Conservation (phyloP, 495 filamentous ascomycete species). For the Podospora tetraspora region DNA sequence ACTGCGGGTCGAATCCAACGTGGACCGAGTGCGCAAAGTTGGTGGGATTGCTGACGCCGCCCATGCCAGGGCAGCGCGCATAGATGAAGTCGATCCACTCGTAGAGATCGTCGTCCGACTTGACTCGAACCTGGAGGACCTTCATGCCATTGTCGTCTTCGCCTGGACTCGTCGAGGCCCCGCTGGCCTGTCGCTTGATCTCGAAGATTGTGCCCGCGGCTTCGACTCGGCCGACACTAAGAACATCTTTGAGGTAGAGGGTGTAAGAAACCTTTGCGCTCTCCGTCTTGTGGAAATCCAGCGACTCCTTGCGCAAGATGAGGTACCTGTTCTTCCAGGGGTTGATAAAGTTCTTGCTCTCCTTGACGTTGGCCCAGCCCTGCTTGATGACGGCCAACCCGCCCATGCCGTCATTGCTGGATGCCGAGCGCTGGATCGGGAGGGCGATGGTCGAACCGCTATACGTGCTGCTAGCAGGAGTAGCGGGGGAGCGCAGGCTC, state of each 20-base stretch:
- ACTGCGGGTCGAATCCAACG: slow-evolving; percentile 92
- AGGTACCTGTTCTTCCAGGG: slow-evolving; percentile 84
- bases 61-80: slow-evolving; percentile 92
- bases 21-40: slow-evolving; percentile 96
- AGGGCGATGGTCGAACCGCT: slow-evolving; percentile 62
- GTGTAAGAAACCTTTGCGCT: slow-evolving; percentile 74
- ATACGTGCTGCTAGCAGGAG: slow-evolving; percentile 49
- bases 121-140: slow-evolving; percentile 81
- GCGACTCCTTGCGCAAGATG: slow-evolving; percentile 77
- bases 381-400: slow-evolving; percentile 78
- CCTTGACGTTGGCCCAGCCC: slow-evolving; percentile 77
- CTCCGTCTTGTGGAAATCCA: slow-evolving; percentile 90
- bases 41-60: slow-evolving; percentile 95
- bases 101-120: slow-evolving; percentile 91
- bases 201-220: slow-evolving; percentile 83
- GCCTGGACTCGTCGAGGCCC: slow-evolving; percentile 54
- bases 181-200: slow-evolving; percentile 67
- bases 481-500: slow-evolving; percentile 58
- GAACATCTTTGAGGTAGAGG: slow-evolving; percentile 77
- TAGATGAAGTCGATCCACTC: slow-evolving; percentile 98
- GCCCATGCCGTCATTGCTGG: slow-evolving; percentile 56
- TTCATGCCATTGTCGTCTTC: slow-evolving; percentile 71
- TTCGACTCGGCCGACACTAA: slow-evolving; percentile 79
- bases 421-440: slow-evolving; percentile 56
- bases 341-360: slow-evolving; percentile 76